Percentiles rank a stretch among this genome's conserved stretches.
These are phyloP conservation scores for Solanum chmielewskii DNA, from an alignment of 257 asterid species.

Conservation along the genomic window DNA sequence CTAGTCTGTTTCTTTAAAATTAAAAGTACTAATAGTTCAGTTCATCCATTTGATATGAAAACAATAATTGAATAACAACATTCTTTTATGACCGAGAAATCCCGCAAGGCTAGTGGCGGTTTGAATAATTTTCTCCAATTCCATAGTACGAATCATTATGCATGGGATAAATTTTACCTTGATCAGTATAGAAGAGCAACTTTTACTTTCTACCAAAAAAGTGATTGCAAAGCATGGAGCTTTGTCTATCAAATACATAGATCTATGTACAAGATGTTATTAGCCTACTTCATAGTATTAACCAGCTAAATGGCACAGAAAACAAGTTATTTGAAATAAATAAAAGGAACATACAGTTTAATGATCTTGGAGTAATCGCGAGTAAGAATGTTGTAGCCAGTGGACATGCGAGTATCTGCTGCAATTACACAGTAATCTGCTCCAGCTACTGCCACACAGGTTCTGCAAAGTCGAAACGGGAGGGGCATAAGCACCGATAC, in stretches of 20 bases:
- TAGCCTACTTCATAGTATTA: not conserved
- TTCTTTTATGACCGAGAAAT: not conserved
- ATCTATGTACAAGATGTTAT: not conserved
- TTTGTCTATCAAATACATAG: not conserved
- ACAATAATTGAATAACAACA: not conserved
- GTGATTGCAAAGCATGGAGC: not conserved
- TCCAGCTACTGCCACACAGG: constrained; percentile 89
- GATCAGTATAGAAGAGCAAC: not conserved
- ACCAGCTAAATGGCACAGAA: not conserved
- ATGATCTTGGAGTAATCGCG: constrained; percentile 91
- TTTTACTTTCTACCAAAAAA: not conserved
- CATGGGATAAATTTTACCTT: not conserved
- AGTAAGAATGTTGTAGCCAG: constrained; percentile 62
- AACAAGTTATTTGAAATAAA: not conserved
- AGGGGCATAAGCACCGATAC: not conserved
- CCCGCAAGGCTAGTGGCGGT: not conserved
- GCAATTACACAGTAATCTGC: constrained; percentile 94
- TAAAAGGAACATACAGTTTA: constrained; percentile 38
- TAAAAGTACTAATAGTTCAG: not conserved
- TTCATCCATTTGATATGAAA: not conserved
- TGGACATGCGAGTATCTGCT: constrained; percentile 87
- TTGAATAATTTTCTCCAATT: not conserved
- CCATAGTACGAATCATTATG: not conserved
- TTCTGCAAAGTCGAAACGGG: constrained; percentile 28
- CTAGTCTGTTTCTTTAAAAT: not conserved